These are phyloP conservation scores for Begonia fuchsioides DNA, from an alignment of 306 rosid genomes.

Conservation along the genomic window DNA sequence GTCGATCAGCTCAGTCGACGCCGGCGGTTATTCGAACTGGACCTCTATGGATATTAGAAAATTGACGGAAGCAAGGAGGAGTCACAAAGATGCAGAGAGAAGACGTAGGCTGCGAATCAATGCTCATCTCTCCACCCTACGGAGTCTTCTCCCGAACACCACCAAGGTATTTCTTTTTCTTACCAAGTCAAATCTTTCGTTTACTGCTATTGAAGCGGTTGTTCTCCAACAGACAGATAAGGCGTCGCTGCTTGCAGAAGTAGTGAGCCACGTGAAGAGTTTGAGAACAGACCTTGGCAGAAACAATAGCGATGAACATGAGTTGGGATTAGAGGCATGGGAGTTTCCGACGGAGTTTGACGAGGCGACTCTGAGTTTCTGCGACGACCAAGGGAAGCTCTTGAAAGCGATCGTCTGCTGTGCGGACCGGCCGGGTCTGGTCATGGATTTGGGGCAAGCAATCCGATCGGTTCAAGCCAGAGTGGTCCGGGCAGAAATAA, in stretches of 20 bases:
- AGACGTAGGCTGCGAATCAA: slow-evolving; percentile 90
- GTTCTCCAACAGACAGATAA: slow-evolving; percentile 44
- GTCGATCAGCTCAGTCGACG: slow-evolving; percentile 16
- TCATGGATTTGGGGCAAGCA: no score
- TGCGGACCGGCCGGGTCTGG: slow-evolving; percentile 69
- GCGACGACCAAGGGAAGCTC: no score
- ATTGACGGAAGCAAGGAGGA: slow-evolving; percentile 49
- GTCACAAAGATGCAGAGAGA: slow-evolving; percentile 91
- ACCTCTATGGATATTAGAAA: slow-evolving; percentile 27
- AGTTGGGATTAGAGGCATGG: slow-evolving; percentile 13
- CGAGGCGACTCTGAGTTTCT: slow-evolving; percentile 6
- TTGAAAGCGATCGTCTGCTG: slow-evolving; percentile 70
- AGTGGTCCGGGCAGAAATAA: no score
- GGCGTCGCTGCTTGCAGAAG: slow-evolving; percentile 79
- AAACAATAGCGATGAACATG: slow-evolving; percentile 9
- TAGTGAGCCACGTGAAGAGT: slow-evolving; percentile 61
- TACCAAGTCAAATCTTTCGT: no score
- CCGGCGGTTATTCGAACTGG: slow-evolving; percentile 17
- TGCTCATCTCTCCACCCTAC: slow-evolving; percentile 69
- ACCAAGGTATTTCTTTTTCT: slow-evolving; percentile 27
- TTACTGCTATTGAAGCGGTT: not conserved
- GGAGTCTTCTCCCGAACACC: slow-evolving; percentile 65
- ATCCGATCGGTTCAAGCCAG: no score
- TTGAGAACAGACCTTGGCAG: slow-evolving; percentile 11
- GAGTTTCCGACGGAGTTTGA: slow-evolving; percentile 51